Conservation (phyloP, 257 asterid species). For the Salvia splendens region DNA sequence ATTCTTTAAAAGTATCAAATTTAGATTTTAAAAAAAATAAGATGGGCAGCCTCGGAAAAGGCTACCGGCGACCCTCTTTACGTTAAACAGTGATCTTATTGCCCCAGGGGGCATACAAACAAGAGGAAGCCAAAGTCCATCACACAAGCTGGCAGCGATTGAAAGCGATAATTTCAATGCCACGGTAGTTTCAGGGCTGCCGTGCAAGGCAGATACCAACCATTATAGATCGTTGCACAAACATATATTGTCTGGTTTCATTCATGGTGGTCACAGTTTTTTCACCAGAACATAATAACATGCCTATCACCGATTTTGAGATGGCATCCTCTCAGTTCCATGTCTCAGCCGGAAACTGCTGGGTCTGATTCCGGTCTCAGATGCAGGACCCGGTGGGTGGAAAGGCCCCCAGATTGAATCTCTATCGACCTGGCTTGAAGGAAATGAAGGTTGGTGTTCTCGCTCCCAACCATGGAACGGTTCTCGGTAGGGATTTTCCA, state of each 20-base stretch:
- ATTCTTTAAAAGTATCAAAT: not conserved
- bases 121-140: constrained; percentile 43
- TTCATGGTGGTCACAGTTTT: constrained; percentile 45
- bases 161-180: constrained; percentile 41
- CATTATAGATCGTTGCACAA: constrained; percentile 46
- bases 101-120: constrained; percentile 39
- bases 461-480: constrained; percentile 59
- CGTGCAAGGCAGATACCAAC: constrained; percentile 2
- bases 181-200: not conserved
- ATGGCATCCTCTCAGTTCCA: constrained; percentile 77
- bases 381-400: constrained; percentile 48
- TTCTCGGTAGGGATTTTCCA: constrained; percentile 48
- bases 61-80: constrained; percentile 3
- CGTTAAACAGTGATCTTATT: constrained; percentile 27
- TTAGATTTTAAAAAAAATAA: too few species aligned
- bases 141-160: constrained; percentile 46
- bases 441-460: constrained; percentile 51
- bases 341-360: constrained; percentile 63
- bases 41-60: not conserved
- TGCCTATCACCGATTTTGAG: constrained; percentile 63
- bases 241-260: constrained; percentile 44
- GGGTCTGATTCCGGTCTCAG: constrained; percentile 47
- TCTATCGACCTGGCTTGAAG: constrained; percentile 51
- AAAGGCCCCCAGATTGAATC: constrained; percentile 72
- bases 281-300: constrained; percentile 30